Evolutionary conservation across 177 flowering plant species (phyloP).

Genomic region (Tripterygium wilfordii): DNA sequence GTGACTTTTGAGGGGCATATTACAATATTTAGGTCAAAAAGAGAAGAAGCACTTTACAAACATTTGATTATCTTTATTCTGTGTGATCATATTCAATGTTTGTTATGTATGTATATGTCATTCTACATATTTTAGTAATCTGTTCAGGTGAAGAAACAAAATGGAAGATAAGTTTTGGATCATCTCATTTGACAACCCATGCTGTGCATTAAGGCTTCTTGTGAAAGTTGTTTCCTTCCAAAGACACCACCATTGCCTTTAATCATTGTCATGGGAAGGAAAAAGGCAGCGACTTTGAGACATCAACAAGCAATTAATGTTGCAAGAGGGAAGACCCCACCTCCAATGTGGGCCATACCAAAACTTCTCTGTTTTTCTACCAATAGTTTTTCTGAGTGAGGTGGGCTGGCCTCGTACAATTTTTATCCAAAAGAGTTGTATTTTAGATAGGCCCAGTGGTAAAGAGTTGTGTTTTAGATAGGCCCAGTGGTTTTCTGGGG

Average conservation of each 20-base stretch:
- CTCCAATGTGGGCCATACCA: not conserved
- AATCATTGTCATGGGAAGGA: slow-evolving; percentile 10
- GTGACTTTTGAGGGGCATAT: not conserved
- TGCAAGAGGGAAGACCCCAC: not conserved
- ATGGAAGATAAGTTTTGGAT: slow-evolving; percentile 13
- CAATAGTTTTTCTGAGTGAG: too few relatives aligned
- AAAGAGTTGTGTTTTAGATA: too few relatives aligned
- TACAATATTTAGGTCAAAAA: slow-evolving; percentile 1
- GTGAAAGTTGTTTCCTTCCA: slow-evolving; percentile 26
- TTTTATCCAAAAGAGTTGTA: too few relatives aligned
- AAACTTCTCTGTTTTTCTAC: not conserved
- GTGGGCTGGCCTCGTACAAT: too few relatives aligned
- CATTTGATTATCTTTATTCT: not conserved
- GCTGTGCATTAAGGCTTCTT: slow-evolving; percentile 14
- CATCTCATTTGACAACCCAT: slow-evolving; percentile 20
- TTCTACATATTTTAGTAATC: not conserved
- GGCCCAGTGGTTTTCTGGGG: too few relatives aligned
- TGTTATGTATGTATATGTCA: not conserved
- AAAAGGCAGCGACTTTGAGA: slow-evolving; percentile 1
- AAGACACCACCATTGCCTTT: slow-evolving; percentile 28
- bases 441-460: too few relatives aligned
- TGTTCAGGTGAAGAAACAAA: slow-evolving; percentile 3
- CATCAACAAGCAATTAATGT: not conserved
- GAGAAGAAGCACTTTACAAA: slow-evolving; percentile 4
- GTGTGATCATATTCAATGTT: not conserved